Percentiles rank a stretch among this genome's conserved stretches.
These are phyloP conservation scores for Pseudogymnoascus sp. DNA, from an alignment of 2,329 filamentous ascomycete genomes.

Conservation along the genomic window DNA sequence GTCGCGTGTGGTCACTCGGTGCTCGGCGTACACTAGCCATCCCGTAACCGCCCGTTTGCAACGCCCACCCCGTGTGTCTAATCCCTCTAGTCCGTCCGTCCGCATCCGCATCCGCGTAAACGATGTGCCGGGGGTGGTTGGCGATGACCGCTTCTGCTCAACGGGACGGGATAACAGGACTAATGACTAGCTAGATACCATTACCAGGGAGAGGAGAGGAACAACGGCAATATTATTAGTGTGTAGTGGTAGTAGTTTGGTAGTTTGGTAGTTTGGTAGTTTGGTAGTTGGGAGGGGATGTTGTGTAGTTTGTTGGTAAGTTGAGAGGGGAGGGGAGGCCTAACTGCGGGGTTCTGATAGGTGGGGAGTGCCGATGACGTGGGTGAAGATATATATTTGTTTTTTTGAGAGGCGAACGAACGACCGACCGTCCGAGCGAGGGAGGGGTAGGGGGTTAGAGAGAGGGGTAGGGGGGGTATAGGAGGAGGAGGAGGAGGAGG, in stretches of 20 bases:
- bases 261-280: no score
- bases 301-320: no score
- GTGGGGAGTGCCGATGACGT: background rate
- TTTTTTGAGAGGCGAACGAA: background rate
- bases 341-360: background rate
- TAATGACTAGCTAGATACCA: background rate
- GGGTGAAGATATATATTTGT: background rate
- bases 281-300: no score
- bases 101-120: no score
- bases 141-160: background rate
- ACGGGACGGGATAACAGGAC: background rate
- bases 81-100: no score
- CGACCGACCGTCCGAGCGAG: background rate
- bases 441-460: background rate
- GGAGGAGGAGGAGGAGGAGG: background rate
- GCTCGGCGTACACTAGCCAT: no score
- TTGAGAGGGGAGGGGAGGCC: no score
- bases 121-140: background rate
- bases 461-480: background rate
- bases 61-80: background rate
- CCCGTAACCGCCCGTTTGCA: background rate
- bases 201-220: no score
- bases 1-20: no score
- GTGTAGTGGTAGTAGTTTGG: background rate
- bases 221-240: background rate